Base-by-base conservation (phyloP, 371 early-diverging fungal genomes). In the Mucor racemosus region DNA sequence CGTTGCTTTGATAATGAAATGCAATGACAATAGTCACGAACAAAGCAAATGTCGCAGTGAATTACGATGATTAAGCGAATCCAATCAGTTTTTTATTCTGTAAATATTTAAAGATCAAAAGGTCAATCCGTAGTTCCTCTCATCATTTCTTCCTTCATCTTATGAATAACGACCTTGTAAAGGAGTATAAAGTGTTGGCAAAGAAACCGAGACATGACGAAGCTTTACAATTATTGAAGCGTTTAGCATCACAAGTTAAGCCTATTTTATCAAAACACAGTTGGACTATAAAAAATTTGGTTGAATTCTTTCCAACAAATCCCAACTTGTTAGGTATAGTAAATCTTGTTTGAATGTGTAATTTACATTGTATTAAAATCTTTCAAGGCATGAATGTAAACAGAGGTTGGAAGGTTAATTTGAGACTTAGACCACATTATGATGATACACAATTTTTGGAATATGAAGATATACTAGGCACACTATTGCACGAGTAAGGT, bases 401-500 rank as follows among this genome's bases (percentile, higher is more conserved):
- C 73, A 63, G 71, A 33, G 90, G 90, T 4, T 67, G 68, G 55
- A 81, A 82, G 68, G 86, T 91, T 69, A 75, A 77, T 31, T 69
- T 91, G 17, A 76, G 91, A 15, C 70, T 91, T 46, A 78, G 91
- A 39, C 80, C 78, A 6, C 76, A 75, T 33, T 68, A 70, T 59
- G 84, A 86, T 57, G 78, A 80, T 15, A 68, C 59, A 1, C 14
- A 42, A 26, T 90, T 91, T 77, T 68, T 83, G 9, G 81, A 83
- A 21, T 84, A 85, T 34, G 77, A 88, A 58, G 80, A 79, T 60
- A 69, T 90, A 19, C 62, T 91, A n/a, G 90, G 89, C 11, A 88
- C 91, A 0, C 79, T 88, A 79, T 75, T 90, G 48, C 91, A 90
- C 66, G 91, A 89, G 84, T 84, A 75, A 66, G 74, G 57, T 34